Evolutionary conservation across 306 rosid species (phyloP), one percentile per base, ranked within the genome.

Genomic region (Quercus mongolica): DNA sequence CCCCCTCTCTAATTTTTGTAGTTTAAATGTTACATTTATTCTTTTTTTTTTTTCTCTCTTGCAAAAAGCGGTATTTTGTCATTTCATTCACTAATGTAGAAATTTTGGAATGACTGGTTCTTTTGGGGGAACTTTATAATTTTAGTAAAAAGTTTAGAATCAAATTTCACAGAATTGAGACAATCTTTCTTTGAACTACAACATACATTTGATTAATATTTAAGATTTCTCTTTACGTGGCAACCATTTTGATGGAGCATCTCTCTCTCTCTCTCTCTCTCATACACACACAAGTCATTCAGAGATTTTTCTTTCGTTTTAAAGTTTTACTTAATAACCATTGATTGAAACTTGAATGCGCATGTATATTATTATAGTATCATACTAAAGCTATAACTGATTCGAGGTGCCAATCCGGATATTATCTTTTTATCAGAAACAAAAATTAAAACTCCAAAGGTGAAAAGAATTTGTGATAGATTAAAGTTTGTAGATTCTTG

Each of bases 21-120:
- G 86, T 77, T 88, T 65, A 67, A 78, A 87, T 55, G 79, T 79
- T 75, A 57, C 77, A 83, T 80, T 88, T 88, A 89, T 92, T 92
- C 87, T 21, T 87, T 90, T 92, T 86, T 78, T 79, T 85, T 79
- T 85, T 83, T 64, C 82, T 76, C 75, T 81, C 83, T 80, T 73
- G 83, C 79, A 58, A 77, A 81, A 80, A 68, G 81, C 82, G 81
- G 86, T 68, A 26, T 69, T 76, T 86, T 86, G 46, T 79, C 85
- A 80, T 80, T 68, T 78, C 74, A 69, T 77, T 57, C 74, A 74
- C 55, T 82, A 72, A 57, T 74, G 56, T 65, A 78, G 85, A 80
- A 81, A 83, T 74, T 80, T 69, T 87, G 78, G 77, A 77, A 79
- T 84, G 76, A 19, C 80, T 15, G 76, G 61, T 61, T 73, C 80